Evolutionary conservation across 192 early-diverging fungal species (phyloP), one percentile per base, ranked within the genome.

Genomic region (Mortierella antarctica): DNA sequence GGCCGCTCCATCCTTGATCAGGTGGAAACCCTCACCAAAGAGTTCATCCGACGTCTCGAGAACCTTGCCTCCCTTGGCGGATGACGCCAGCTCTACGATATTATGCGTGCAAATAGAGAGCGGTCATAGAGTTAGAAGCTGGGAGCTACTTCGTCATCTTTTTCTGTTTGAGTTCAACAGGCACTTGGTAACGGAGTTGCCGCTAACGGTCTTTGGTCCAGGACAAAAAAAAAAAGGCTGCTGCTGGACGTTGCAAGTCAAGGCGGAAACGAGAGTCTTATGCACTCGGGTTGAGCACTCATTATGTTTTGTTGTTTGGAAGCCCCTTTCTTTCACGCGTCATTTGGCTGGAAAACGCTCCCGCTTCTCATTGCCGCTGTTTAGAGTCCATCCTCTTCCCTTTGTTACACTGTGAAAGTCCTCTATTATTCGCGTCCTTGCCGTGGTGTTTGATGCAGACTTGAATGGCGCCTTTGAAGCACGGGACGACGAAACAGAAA

Each of bases 11-110:
- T 91, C 89, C 72, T 91, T 88, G 52, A 98, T 86, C 78, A 97
- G 85, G 82, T 93, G 95, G 41, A 87, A 86, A 11, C 94, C 94
- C 65, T 92, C 90, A 42, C 91, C 91, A 84, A 98, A 98, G 85
- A 97, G 97, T 78, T 98, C 97, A 82, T 98, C 96, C 45, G 89
- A 95, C 41, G 90, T 91, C 68, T 91, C 89, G 50, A 96, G 85
- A 63, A 97, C 88, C 57, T 91, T 88, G 21, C 91, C 90, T 10
- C 94, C 93, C n/a, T 91, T 83, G 39, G 85, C 84, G 20, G 87
- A 70, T 75, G 85, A 92, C 44, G 94, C 93, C 47, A 97, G 86
- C 82, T 96, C 94, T 91, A 86, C 17, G 10, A 45, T 21, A 4
- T 45, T 1, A 2, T 18, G 17, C 17, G 12, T 7, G 9, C 9